Evolutionary conservation across 768 basidiomycete genomes (phyloP).

Genomic region (Lactarius akahatsu): DNA sequence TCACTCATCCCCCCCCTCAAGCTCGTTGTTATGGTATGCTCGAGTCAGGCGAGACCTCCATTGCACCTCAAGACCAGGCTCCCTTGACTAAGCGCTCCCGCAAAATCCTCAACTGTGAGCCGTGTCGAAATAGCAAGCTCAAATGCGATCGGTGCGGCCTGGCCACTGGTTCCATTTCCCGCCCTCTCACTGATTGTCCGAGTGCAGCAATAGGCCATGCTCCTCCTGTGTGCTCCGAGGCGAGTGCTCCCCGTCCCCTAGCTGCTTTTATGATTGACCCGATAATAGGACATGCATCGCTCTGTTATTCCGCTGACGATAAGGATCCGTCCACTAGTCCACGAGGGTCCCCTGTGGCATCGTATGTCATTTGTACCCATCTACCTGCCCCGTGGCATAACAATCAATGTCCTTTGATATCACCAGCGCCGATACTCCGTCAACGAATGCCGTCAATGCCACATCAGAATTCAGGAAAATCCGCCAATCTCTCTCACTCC

Average conservation of each 20-base stretch:
- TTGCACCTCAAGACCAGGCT: slow-evolving; percentile 24
- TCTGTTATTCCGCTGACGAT: slow-evolving; percentile 29
- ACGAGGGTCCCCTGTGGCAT: slow-evolving; percentile 19
- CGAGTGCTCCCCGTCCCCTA: background rate
- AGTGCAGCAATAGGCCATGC: slow-evolving; percentile 27
- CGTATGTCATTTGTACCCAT: slow-evolving; percentile 9
- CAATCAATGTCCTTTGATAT: background rate
- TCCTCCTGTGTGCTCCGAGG: slow-evolving; percentile 30
- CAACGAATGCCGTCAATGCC: slow-evolving; percentile 23
- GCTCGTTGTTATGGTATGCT: slow-evolving; percentile 28
- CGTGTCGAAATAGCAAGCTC: slow-evolving; percentile 30
- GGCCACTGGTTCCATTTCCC: background rate
- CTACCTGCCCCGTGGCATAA: too few relatives aligned
- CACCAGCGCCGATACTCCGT: slow-evolving; percentile 5
- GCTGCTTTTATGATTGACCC: background rate
- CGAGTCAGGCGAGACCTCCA: slow-evolving; percentile 29
- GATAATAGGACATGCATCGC: slow-evolving; percentile 26
- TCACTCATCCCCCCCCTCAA: slow-evolving; percentile 22
- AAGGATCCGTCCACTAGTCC: slow-evolving; percentile 25
- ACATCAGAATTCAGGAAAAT: slow-evolving; percentile 28
- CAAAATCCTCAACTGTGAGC: slow-evolving; percentile 29
- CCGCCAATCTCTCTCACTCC: slow-evolving; percentile 29
- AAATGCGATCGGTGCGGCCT: slow-evolving; percentile 28
- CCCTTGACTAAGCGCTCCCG: slow-evolving; percentile 28
- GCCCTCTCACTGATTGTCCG: background rate